Conservation (phyloP, 2,329 filamentous ascomycete genomes). For the Talaromyces sp. region DNA sequence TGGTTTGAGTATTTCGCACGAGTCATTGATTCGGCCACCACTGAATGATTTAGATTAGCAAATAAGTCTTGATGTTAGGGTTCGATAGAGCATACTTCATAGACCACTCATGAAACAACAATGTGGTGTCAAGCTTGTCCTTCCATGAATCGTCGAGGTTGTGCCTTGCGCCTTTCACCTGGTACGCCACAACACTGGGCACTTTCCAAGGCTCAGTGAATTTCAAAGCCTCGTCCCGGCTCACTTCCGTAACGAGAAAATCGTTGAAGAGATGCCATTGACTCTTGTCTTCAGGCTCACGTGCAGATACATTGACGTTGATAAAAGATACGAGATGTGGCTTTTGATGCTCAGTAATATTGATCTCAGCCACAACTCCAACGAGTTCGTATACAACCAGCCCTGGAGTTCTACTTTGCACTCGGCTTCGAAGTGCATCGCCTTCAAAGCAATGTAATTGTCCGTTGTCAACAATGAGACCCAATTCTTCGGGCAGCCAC, state of each 20-base stretch:
- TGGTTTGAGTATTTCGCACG: conserved; percentile 36
- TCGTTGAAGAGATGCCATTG: conserved; percentile 98
- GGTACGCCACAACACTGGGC: conserved; percentile 82
- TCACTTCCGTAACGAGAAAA: conserved; percentile 80
- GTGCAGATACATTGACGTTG: conserved; percentile 61
- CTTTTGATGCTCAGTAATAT: conserved; percentile 78
- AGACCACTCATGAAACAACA: conserved; percentile 73
- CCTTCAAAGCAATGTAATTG: conserved; percentile 95
- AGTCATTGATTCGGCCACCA: conserved; percentile 38
- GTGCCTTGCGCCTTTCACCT: conserved; percentile 77
- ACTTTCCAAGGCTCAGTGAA: conserved; percentile 93
- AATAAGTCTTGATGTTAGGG: conserved; percentile 5
- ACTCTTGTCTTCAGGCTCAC: conserved; percentile 54
- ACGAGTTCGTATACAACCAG: conserved; percentile 89
- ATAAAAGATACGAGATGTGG: conserved; percentile 88
- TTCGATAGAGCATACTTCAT: conserved; percentile 40
- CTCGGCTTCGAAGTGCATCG: conserved; percentile 75
- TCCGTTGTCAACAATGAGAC: conserved; percentile 84
- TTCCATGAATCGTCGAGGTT: conserved; percentile 85
- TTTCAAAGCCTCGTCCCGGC: conserved; percentile 76
- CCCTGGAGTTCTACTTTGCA: conserved; percentile 74
- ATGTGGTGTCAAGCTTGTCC: conserved; percentile 72
- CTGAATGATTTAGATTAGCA: conserved; percentile 20
- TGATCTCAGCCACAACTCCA: conserved; percentile 85
- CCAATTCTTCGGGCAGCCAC: conserved; percentile 92